Evolutionary conservation across 306 rosid species (phyloP).

Genomic region (Ochetophila trinervis): DNA sequence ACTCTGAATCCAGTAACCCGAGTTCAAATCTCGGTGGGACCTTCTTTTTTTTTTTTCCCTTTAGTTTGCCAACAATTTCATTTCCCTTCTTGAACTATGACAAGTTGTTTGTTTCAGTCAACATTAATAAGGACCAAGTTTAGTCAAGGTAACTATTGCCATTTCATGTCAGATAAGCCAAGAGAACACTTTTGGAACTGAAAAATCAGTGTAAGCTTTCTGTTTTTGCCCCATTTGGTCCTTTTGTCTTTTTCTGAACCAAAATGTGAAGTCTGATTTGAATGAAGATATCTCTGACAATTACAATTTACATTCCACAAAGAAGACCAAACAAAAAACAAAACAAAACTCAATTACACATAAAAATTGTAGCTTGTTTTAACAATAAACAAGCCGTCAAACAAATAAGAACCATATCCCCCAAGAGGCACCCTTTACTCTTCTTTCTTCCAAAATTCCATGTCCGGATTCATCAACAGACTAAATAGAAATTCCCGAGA

Average conservation of each 20-base stretch:
- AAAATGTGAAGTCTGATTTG: conserved; percentile 33
- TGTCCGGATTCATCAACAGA: conserved; percentile 30
- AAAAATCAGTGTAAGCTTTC: conserved; percentile 14
- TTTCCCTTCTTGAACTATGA: no score
- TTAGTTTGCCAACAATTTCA: background rate
- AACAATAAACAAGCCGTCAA: conserved; percentile 43
- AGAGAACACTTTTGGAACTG: background rate
- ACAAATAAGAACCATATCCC: conserved; percentile 45
- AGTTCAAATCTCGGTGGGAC: conserved; percentile 66
- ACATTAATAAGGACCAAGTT: no score
- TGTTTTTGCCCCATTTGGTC: conserved; percentile 19
- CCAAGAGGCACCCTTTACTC: conserved; percentile 36
- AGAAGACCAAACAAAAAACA: conserved; percentile 17
- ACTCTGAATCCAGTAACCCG: conserved; percentile 67
- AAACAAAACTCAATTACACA: conserved; percentile 47
- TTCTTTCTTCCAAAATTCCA: conserved; percentile 27
- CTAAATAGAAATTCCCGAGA: conserved; percentile 20
- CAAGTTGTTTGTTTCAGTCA: no score
- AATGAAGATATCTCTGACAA: conserved; percentile 41
- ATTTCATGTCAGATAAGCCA: no score
- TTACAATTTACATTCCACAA: conserved; percentile 55
- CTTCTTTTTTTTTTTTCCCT: conserved; percentile 1
- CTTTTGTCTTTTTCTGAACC: conserved; percentile 7
- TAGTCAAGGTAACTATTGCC: no score
- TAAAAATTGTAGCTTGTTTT: conserved; percentile 54